Evolutionary conservation across 352 stramenopile species (phyloP), one percentile per base, ranked within the genome.

Genomic region (Phytophthora tentaculata): DNA sequence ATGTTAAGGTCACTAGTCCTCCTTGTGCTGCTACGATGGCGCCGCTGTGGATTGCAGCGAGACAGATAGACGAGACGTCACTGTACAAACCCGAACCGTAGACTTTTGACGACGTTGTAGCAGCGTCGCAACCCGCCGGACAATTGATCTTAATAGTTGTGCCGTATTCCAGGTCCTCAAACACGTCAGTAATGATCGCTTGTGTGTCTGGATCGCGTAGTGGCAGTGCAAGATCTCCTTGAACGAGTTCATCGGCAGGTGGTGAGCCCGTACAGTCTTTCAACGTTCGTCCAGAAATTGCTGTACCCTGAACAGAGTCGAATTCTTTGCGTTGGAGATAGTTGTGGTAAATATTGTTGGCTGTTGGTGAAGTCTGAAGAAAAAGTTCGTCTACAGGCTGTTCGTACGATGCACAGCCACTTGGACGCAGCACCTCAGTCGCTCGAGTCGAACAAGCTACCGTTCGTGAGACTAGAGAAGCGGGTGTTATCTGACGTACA

Each of bases 341-440:
- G 75, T 98, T 98, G 80, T 99, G 98, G 60, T 97, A 95, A 23
- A 99, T 89, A 63, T 99, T 98, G 77, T 95, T 90, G 45, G 67
- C 66, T 35, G 71, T 68, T 14, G 93, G 80, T 8, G 96, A 91
- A 16, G 79, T 72, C 32, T 92, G 89, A 10, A 92, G 67, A 51
- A 92, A 94, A 12, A 94, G 71, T 23, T 96, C 86, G 60, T 98
- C 96, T 13, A 98, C 86, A 22, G 92, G 90, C 26, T 87, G 81
- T 26, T 98, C 95, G 70, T 99, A 99, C 12, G 90, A 98, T 5
- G 88, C 89, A 73, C 97, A 99, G 7, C 97, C 96, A 32, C 89
- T 97, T 0, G 97, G 97, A 10, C 95, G 74, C 22, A 98, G 53
- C 16, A 98, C 81, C 49, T 98, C 81, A 0, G 84, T 75, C 3